phyloP scores from a whole-genome alignment of 1,139 yeast species.

The Debaryomyces fabryi region DNA sequence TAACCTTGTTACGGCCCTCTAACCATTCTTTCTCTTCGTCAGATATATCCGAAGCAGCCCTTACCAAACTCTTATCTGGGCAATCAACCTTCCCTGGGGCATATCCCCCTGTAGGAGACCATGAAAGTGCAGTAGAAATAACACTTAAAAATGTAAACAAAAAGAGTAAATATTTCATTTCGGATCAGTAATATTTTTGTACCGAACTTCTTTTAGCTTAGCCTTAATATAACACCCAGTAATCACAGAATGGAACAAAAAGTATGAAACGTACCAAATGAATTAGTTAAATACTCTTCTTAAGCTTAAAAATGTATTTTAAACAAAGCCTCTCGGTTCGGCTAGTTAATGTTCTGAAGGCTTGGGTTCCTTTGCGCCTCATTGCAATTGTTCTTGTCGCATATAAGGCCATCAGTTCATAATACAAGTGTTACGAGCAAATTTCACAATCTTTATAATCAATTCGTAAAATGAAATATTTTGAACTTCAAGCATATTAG shows the following conservation, averaged over 20 bases:
- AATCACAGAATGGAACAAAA: not conserved
- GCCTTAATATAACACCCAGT: not conserved
- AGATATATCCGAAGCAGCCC: slow-evolving; percentile 36
- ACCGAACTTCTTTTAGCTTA: not conserved
- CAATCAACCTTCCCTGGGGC: slow-evolving; percentile 69
- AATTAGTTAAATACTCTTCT: no score
- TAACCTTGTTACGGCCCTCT: slow-evolving; percentile 53
- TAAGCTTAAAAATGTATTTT: no score
- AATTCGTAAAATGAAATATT: not conserved
- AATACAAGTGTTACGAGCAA: not conserved
- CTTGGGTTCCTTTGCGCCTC: not conserved
- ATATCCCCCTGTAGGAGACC: slow-evolving; percentile 67
- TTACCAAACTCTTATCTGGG: slow-evolving; percentile 39
- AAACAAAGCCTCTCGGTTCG: not conserved
- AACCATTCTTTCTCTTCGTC: slow-evolving; percentile 47
- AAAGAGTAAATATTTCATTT: not conserved
- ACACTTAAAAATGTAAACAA: not conserved
- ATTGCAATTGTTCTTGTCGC: not conserved
- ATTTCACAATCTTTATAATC: not conserved
- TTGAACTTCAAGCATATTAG: no score
- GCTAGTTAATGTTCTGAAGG: not conserved
- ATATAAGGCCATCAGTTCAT: not conserved
- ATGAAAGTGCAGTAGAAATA: slow-evolving; percentile 28
- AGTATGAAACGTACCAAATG: no score
- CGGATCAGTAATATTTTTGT: not conserved